Conservation (phyloP, 2,329 filamentous ascomycete genomes). For the Nothopassalora personata region DNA sequence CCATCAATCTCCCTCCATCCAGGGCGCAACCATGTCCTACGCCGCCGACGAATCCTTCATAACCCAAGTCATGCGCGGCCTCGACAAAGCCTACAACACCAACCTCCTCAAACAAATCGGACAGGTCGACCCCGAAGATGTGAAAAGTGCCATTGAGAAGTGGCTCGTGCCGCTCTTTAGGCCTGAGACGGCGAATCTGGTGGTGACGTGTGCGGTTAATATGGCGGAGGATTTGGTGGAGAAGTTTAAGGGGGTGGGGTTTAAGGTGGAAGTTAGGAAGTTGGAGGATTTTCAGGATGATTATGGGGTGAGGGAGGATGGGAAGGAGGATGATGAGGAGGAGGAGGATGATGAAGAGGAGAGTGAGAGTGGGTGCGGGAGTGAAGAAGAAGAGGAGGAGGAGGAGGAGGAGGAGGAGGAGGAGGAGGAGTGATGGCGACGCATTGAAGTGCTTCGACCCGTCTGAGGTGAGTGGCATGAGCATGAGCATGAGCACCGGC, state of each 20-base stretch:
- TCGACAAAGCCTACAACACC: constrained; percentile 72
- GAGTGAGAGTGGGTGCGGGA: constrained; percentile 24
- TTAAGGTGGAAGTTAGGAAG: constrained; percentile 68
- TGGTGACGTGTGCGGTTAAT: constrained; percentile 80
- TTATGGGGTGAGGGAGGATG: constrained; percentile 68
- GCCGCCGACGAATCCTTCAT: constrained; percentile 82
- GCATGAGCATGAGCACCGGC: neutral
- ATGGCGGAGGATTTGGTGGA: constrained; percentile 77
- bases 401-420: neutral
- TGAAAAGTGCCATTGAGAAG: constrained; percentile 67
- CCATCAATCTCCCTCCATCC: no score
- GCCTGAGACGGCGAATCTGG: constrained; percentile 73
- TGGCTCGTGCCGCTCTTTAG: constrained; percentile 76
- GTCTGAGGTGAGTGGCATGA: neutral
- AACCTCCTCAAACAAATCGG: constrained; percentile 72
- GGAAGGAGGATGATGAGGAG: constrained; percentile 55
- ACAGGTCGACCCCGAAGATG: constrained; percentile 68
- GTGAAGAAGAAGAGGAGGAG: constrained; percentile 41
- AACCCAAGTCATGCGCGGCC: constrained; percentile 68
- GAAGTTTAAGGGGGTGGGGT: constrained; percentile 69
- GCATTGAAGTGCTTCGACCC: neutral
- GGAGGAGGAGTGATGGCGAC: neutral
- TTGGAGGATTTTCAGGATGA: constrained; percentile 81
- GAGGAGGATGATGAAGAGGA: constrained; percentile 56
- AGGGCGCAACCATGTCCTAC: constrained; percentile 37